Conservation (phyloP, 169 alveolate genomes). For the Theileria parva region DNA sequence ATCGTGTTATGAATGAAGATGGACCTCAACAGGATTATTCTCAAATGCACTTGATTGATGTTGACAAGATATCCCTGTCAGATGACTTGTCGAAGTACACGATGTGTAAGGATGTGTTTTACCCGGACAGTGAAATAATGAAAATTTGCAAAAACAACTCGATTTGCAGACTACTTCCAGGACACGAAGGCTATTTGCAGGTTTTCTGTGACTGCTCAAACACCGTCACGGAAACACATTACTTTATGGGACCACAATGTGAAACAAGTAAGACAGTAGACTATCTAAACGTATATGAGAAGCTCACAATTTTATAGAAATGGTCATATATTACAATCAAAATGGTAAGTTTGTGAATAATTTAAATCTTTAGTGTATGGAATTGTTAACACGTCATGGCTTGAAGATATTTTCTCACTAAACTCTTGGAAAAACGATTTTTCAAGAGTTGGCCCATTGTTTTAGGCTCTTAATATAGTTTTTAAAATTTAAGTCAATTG, state of each 20-base stretch:
- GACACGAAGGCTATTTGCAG: slow-evolving; percentile 14
- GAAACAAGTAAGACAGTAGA: slow-evolving; percentile 35
- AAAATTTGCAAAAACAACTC: slow-evolving; percentile 49
- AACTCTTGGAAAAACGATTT: slow-evolving; percentile 68
- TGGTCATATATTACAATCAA: not conserved
- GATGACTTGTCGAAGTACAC: slow-evolving; percentile 35
- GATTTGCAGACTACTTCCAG: slow-evolving; percentile 28
- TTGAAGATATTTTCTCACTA: slow-evolving; percentile 62
- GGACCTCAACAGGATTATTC: not conserved
- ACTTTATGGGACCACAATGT: slow-evolving; percentile 63
- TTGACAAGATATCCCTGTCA: slow-evolving; percentile 29
- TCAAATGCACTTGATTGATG: slow-evolving; percentile 4
- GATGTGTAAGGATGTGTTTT: slow-evolving; percentile 18
- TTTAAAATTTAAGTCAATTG: no score
- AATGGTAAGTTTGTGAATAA: not conserved
- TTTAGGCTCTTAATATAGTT: not conserved
- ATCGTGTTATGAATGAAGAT: not conserved
- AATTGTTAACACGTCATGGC: slow-evolving; percentile 56
- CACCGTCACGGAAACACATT: slow-evolving; percentile 42
- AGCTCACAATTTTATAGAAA: not conserved
- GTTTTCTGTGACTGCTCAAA: slow-evolving; percentile 64
- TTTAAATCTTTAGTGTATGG: slow-evolving; percentile 17
- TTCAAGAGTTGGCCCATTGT: slow-evolving; percentile 48
- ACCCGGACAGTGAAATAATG: slow-evolving; percentile 29
- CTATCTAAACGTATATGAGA: not conserved